Percentiles rank a stretch among this genome's conserved stretches.
Conservation (phyloP, 2,329 filamentous ascomycete species). For the Fusarium foetens region DNA sequence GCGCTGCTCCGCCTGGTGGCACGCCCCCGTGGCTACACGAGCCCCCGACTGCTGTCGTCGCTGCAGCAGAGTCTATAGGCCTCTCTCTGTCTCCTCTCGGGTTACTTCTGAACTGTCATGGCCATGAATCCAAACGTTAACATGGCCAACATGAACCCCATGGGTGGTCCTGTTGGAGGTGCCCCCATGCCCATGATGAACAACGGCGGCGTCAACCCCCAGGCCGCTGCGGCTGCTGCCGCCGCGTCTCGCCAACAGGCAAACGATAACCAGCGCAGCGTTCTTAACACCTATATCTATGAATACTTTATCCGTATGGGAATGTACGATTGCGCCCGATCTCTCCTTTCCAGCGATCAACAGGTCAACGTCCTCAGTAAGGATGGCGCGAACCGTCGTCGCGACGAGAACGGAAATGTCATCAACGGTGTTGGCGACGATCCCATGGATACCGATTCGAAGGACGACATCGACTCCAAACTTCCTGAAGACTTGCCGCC, state of each 20-base stretch:
- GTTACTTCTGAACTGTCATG: constrained; percentile 40
- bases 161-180: constrained; percentile 73
- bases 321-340: constrained; percentile 85
- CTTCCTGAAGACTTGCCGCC: constrained; percentile 82
- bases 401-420: constrained; percentile 73
- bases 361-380: constrained; percentile 71
- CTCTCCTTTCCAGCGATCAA: constrained; percentile 73
- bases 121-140: constrained; percentile 69
- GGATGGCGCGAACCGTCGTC: constrained; percentile 74
- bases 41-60: constrained; percentile 40
- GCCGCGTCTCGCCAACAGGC: constrained; percentile 52
- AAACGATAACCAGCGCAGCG: constrained; percentile 61
- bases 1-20: constrained; percentile 49
- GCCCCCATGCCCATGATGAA: constrained; percentile 74
- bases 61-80: constrained; percentile 42
- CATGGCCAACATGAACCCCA: constrained; percentile 76
- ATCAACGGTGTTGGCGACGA: constrained; percentile 78
- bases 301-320: constrained; percentile 89
- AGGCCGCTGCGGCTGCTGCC: constrained; percentile 47
- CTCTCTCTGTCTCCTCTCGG: constrained; percentile 26
- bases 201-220: constrained; percentile 58
- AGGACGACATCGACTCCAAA: constrained; percentile 79
- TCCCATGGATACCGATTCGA: constrained; percentile 83
- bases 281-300: constrained; percentile 89
- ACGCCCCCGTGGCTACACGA: constrained; percentile 48